A percentile compares a stretch with the other conserved stretches of the same genome.
phyloP scores from a whole-genome alignment of 129 eudicot species.

The Mikania micrantha region DNA sequence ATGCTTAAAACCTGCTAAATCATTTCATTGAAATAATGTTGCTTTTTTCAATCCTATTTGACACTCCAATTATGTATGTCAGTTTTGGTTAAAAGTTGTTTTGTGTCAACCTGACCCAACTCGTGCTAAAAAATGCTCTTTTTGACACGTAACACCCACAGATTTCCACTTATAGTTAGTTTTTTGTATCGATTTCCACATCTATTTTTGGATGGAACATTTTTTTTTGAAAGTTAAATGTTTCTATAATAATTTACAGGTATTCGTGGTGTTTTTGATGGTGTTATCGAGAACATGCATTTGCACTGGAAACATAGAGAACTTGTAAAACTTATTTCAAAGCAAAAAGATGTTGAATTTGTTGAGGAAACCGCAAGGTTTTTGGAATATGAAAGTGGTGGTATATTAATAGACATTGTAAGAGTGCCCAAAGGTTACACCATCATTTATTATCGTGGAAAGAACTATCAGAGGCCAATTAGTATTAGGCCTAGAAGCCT shows the following conservation, averaged over 20 bases:
- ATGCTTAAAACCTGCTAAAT: background rate
- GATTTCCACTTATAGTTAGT: background rate
- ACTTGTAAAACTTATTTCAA: constrained; percentile 84
- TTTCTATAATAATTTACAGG: constrained; percentile 43
- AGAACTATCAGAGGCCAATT: constrained; percentile 86
- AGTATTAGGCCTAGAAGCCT: constrained; percentile 88
- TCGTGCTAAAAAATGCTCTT: background rate
- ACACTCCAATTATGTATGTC: background rate
- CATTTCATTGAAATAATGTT: background rate
- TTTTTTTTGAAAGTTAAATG: constrained; percentile 11
- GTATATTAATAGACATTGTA: constrained; percentile 78
- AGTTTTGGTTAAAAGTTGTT: background rate
- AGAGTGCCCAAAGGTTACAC: constrained; percentile 89
- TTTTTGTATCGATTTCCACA: constrained; percentile 2
- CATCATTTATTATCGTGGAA: constrained; percentile 85
- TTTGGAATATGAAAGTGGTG: constrained; percentile 93
- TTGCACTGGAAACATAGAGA: constrained; percentile 98
- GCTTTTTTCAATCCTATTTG: background rate
- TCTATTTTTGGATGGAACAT: background rate
- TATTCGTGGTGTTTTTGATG: constrained; percentile 96
- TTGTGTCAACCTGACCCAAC: background rate
- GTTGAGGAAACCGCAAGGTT: constrained; percentile 94
- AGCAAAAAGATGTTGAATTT: constrained; percentile 71
- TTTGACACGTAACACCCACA: background rate
- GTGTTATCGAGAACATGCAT: constrained; percentile 98